Base-by-base conservation (phyloP, 352 stramenopile genomes). In the Elongisporangium anandrum region DNA sequence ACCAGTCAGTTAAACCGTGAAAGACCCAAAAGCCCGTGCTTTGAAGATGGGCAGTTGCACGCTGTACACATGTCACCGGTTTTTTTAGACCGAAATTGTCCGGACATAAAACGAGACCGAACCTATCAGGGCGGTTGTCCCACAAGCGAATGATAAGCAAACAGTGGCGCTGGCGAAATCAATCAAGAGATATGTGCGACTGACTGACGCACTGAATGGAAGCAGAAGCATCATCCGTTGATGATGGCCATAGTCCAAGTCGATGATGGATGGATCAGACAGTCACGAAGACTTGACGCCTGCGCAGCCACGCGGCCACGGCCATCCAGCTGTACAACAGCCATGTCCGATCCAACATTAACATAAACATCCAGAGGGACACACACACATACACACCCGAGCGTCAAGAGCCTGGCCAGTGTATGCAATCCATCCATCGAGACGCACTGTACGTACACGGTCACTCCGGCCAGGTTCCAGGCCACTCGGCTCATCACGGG, bases 281-380 rank as follows among this genome's bases (percentile, higher is more conserved):
- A 19, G 54, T 66, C 52, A 80, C 19, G 39, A 70, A 68, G 13
- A 80, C 49, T 13, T 61, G 48, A 7, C 56, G 65, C 10, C 51
- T 45, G 21, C 77, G 63, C 54, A 83, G 41, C 65, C 68, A 83
- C n/a, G 56, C 50, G 4, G 73, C 73, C 3, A 80, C 64, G 21
- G 52, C 52, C 26, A 83, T 52, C 73, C 73, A 82, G 50, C 73
- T 81, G 24, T 10, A 13, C 2, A n/a, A n/a, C n/a, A n/a, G n/a
- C n/a, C n/a, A n/a, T n/a, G n/a, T n/a, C n/a, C n/a, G 29, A 50
- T 10, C 15, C 61, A 53, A 22, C 20, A 60, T 16, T 54, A 20
- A 19, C 20, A 54, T 34, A 50, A 55, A 65, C 19, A 47, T 48
- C 24, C 55, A 52, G 38, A 22, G 26, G 57, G 39, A 56, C 21